A percentile compares a stretch with the other conserved stretches of the same genome.
Conservation (phyloP, 108 stramenopile species). For the Cyclostephanos tholiformis region DNA sequence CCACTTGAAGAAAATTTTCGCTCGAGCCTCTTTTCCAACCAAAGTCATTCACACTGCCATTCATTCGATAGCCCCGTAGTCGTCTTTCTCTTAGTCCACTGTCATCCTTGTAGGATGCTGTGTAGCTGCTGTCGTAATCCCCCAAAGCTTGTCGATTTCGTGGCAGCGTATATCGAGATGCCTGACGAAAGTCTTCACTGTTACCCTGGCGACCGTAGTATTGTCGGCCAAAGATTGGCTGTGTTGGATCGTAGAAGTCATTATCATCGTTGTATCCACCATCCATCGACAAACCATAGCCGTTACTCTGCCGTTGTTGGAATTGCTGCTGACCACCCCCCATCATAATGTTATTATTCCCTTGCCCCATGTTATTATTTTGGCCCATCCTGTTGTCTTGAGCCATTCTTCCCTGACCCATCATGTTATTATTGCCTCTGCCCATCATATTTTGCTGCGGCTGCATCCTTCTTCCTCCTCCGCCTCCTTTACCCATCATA, state of each 20-base stretch:
- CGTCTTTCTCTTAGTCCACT: constrained; percentile 1
- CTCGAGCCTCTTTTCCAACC: constrained; percentile 3
- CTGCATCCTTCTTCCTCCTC: neutral
- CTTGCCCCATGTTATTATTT: constrained; percentile 1
- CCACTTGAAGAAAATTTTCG: neutral
- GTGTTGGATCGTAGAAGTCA: constrained; percentile 1
- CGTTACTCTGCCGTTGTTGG: neutral
- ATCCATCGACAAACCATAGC: constrained; percentile 3
- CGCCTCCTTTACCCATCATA: neutral
- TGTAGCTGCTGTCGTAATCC: neutral
- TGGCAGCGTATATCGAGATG: neutral
- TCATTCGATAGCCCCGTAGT: neutral
- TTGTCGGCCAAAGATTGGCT: constrained; percentile 6
- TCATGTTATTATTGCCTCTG: neutral
- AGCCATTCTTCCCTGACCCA: neutral
- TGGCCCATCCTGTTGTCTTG: neutral
- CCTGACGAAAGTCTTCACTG: constrained; percentile 7
- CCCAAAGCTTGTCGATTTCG: neutral
- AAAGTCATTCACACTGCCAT: constrained; percentile 8
- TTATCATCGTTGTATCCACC: neutral
- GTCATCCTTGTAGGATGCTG: constrained; percentile 1
- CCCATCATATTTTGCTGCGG: neutral
- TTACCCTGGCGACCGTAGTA: constrained; percentile 1
- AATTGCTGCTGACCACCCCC: neutral
- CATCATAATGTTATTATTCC: neutral